These are phyloP conservation scores for Colletotrichum liaoningense DNA, from an alignment of 2,329 filamentous ascomycete genomes.

Conservation along the genomic window DNA sequence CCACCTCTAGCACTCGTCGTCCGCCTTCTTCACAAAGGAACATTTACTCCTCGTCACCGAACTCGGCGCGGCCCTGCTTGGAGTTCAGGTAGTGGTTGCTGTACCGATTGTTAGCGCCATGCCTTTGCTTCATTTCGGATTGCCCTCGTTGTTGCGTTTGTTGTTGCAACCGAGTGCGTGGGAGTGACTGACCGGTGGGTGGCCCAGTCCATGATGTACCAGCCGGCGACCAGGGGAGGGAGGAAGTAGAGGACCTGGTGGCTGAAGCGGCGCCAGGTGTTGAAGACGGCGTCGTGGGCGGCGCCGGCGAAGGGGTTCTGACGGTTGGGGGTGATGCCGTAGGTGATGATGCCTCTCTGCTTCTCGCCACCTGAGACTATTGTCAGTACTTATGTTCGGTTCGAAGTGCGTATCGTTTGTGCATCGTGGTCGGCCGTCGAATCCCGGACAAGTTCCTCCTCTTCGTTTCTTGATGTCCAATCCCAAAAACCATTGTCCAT, in stretches of 20 bases:
- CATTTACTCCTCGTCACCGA: constrained; percentile 55
- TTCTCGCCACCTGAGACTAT: constrained; percentile 61
- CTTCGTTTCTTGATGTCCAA: not conserved
- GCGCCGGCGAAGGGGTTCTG: constrained; percentile 88
- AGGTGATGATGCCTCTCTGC: constrained; percentile 75
- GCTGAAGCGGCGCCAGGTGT: constrained; percentile 88
- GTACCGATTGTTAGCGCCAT: constrained; percentile 30
- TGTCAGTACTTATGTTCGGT: constrained; percentile 18
- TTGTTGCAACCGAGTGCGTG: not conserved
- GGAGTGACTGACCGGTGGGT: constrained; percentile 79
- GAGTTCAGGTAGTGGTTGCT: constrained; percentile 88
- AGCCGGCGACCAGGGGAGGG: constrained; percentile 81
- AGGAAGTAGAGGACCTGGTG: constrained; percentile 90
- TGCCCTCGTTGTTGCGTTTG: not conserved
- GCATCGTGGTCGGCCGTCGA: not conserved
- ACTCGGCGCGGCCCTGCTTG: constrained; percentile 75
- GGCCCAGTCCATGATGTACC: constrained; percentile 91
- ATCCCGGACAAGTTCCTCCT: not conserved
- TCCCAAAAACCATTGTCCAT: not conserved
- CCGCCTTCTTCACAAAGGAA: not conserved
- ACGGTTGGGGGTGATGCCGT: constrained; percentile 86
- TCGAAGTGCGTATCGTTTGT: not conserved
- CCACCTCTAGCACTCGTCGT: constrained; percentile 43
- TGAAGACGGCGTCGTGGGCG: constrained; percentile 88
- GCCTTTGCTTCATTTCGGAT: not conserved